These are phyloP conservation scores for Elasticomyces elasticus DNA, from an alignment of 495 filamentous ascomycete genomes.

Conservation along the genomic window DNA sequence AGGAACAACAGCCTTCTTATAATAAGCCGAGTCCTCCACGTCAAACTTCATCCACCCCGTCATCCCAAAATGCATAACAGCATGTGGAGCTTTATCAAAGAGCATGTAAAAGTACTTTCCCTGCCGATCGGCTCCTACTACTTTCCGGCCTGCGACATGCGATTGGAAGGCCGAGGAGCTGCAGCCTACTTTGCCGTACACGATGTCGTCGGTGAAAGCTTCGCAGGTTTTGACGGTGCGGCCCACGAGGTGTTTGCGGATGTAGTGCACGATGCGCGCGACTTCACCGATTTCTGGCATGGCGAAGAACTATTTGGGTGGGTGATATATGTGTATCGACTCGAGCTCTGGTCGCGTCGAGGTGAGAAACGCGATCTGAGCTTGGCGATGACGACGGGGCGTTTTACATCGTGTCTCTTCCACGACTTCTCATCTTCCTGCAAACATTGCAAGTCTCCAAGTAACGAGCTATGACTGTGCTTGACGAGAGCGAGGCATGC, in stretches of 20 bases:
- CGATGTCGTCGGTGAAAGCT: conserved; percentile 63
- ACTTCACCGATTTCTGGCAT: conserved; percentile 41
- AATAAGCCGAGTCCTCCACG: conserved; percentile 64
- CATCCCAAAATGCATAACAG: conserved; percentile 90
- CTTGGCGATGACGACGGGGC: too few species aligned
- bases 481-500: too few species aligned
- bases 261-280: conserved; percentile 72
- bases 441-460: too few species aligned
- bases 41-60: conserved; percentile 82
- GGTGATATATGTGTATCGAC: too few species aligned
- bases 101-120: conserved; percentile 83
- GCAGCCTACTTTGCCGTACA: conserved; percentile 84
- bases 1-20: conserved; percentile 52
- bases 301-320: too few species aligned
- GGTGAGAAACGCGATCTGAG: too few species aligned
- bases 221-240: conserved; percentile 64
- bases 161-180: conserved; percentile 59
- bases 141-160: conserved; percentile 65
- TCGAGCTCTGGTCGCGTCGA: too few species aligned
- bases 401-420: too few species aligned
- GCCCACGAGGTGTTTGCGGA: conserved; percentile 70
- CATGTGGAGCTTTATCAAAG: conserved; percentile 68
- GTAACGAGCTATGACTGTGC: too few species aligned
- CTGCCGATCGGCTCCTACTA: conserved; percentile 66
- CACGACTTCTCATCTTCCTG: too few species aligned